Percentiles rank a stretch among this genome's conserved stretches.
Evolutionary conservation across 352 stramenopile species (phyloP).

Genomic region (Pythium dissotocum): DNA sequence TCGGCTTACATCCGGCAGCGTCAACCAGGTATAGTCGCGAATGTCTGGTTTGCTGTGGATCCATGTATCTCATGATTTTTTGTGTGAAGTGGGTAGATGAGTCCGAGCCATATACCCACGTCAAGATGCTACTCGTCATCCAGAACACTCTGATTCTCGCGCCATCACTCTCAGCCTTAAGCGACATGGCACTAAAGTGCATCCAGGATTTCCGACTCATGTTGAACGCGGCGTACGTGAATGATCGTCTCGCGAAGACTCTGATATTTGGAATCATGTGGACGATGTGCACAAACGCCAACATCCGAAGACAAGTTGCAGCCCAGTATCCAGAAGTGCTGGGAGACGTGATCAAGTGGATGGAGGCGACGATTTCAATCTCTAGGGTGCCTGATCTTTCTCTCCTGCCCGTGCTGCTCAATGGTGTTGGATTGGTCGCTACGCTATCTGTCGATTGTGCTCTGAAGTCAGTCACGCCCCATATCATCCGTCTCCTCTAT

Average conservation of each 20-base stretch:
- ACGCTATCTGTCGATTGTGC: slow-evolving; percentile 11
- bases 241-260: slow-evolving; percentile 4
- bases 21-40: slow-evolving; percentile 5
- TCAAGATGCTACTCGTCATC: slow-evolving; percentile 18
- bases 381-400: neutral
- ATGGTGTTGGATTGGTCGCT: slow-evolving; percentile 8
- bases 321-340: neutral
- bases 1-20: neutral
- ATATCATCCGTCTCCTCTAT: neutral
- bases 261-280: slow-evolving; percentile 15
- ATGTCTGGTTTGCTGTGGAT: neutral
- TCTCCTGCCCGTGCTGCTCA: slow-evolving; percentile 1
- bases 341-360: neutral
- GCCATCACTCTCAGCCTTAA: neutral
- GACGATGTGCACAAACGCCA: slow-evolving; percentile 16
- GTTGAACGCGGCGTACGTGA: neutral
- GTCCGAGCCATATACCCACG: slow-evolving; percentile 1
- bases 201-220: slow-evolving; percentile 14
- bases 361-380: neutral
- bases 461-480: neutral
- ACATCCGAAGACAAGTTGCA: slow-evolving; percentile 8
- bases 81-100: slow-evolving; percentile 11
- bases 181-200: slow-evolving; percentile 2
- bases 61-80: neutral
- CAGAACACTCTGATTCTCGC: slow-evolving; percentile 14